Evolutionary conservation across 345 rosid genomes (phyloP), one percentile per base, ranked within the genome.

Genomic region (Pistacia integerrima): DNA sequence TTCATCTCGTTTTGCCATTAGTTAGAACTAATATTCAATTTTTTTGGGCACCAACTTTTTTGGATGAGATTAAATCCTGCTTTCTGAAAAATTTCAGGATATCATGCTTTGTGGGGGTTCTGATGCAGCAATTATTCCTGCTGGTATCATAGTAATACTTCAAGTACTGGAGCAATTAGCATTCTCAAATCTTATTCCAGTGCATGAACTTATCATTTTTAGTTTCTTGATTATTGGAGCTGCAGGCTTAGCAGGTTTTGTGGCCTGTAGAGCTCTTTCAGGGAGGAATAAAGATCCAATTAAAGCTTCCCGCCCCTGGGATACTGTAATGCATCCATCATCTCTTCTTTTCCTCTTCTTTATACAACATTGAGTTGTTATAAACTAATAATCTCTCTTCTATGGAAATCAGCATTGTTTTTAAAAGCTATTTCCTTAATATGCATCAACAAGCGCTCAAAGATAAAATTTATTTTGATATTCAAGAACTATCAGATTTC

Each of bases 221-320:
- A 36, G 56, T 51, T 54, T 25, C n/a, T 41, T 74, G 67, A 2
- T 76, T 30, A 10, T 7, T 62, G 46, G 64, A 69, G 52, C 11
- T 57, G 51, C 85, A 89, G 92, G 87, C 30, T 68, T 89, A 78
- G 90, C 87, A 75, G 92, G 90, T 69, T 89, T 88, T 58, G 73
- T 83, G 58, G 92, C 92, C 33, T 85, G 87, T 77, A 73, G 84
- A 79, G 84, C 84, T 20, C 88, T 88, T 72, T 86, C 92, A 0
- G 78, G 82, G 78, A 85, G 86, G 79, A 88, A 88, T 67, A 74
- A 75, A 76, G 86, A 88, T 70, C 92, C 92, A 13, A 58, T 86
- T 73, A 88, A 80, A 86, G 92, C 92, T 76, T 88, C 90, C 33
- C 82, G 92, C 54, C 92, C 90, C 20, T 88, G 92, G 92, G 90